Conservation (phyloP, 805 yeast species). For the Candida ovalis region DNA sequence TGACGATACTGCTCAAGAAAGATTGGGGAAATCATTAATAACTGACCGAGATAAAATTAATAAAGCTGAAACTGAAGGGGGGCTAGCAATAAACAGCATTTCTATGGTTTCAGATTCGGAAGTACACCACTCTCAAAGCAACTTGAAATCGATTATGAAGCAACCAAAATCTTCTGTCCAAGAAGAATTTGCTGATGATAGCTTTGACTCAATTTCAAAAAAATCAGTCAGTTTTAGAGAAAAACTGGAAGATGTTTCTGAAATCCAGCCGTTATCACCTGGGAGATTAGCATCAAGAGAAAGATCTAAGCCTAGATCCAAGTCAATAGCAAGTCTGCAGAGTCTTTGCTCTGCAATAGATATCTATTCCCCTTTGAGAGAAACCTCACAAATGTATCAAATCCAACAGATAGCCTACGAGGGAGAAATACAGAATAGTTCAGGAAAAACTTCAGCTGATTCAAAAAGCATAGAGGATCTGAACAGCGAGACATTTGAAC, state of each 20-base stretch:
- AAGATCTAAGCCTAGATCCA: background rate
- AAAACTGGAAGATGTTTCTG: constrained; percentile 4
- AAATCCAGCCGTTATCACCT: background rate
- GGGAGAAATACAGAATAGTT: too few relatives aligned
- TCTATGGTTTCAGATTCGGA: background rate
- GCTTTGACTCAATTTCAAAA: constrained; percentile 9
- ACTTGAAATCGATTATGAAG: background rate
- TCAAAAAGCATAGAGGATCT: background rate
- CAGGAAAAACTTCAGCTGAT: too few relatives aligned
- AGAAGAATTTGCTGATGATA: constrained; percentile 3
- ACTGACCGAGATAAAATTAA: background rate
- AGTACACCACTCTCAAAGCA: background rate
- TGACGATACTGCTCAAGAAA: too few relatives aligned
- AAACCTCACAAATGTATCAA: too few relatives aligned
- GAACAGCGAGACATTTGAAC: constrained; percentile 18
- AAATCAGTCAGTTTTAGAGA: constrained; percentile 20
- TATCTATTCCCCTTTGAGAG: background rate
- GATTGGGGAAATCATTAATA: too few relatives aligned
- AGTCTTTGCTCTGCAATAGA: background rate
- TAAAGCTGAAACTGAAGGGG: background rate
- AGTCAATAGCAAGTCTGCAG: background rate
- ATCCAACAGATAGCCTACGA: background rate
- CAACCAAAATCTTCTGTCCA: background rate
- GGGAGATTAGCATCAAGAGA: background rate
- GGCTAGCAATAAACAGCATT: background rate